A percentile compares a stretch with the other conserved stretches of the same genome.
These are phyloP conservation scores for Passiflora organensis DNA, from an alignment of 345 rosid genomes.

Conservation along the genomic window DNA sequence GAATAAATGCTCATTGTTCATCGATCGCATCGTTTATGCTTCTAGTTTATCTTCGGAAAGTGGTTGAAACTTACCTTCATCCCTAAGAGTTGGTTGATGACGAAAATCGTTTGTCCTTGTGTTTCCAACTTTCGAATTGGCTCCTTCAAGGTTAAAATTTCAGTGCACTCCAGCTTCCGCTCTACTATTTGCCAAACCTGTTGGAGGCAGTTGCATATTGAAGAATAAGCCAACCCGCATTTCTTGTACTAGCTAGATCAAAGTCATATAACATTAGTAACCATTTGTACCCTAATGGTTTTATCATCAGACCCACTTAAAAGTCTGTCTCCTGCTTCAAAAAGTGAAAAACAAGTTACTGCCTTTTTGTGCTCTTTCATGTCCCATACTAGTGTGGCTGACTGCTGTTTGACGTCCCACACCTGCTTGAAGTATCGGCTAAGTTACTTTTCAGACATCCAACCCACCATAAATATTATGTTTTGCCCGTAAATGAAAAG, in stretches of 20 bases:
- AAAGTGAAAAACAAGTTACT: constrained; percentile 75
- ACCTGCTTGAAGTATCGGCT: constrained; percentile 29
- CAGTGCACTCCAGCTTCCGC: constrained; percentile 57
- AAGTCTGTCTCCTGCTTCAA: constrained; percentile 65
- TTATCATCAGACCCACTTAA: constrained; percentile 86
- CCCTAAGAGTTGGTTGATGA: constrained; percentile 48
- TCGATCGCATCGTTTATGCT: not conserved
- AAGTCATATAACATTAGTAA: not conserved
- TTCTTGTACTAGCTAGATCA: not conserved
- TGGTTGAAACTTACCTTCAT: constrained; percentile 47
- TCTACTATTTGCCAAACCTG: constrained; percentile 77
- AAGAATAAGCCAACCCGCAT: not conserved
- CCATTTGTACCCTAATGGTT: constrained; percentile 52
- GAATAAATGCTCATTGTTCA: too few relatives aligned
- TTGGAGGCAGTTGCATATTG: constrained; percentile 1
- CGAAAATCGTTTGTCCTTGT: constrained; percentile 40
- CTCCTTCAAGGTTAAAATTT: constrained; percentile 61
- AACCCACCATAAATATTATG: not conserved
- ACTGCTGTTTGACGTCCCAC: constrained; percentile 63
- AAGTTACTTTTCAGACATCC: not conserved
- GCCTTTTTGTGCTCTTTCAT: constrained; percentile 67
- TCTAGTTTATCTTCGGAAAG: not conserved
- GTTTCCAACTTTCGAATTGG: constrained; percentile 54
- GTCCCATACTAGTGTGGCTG: constrained; percentile 55
- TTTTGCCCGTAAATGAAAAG: not conserved